Percentiles rank a stretch among this genome's conserved stretches.
These are phyloP conservation scores for Gremmenia infestans DNA, from an alignment of 2,329 filamentous ascomycete genomes.

Conservation along the genomic window DNA sequence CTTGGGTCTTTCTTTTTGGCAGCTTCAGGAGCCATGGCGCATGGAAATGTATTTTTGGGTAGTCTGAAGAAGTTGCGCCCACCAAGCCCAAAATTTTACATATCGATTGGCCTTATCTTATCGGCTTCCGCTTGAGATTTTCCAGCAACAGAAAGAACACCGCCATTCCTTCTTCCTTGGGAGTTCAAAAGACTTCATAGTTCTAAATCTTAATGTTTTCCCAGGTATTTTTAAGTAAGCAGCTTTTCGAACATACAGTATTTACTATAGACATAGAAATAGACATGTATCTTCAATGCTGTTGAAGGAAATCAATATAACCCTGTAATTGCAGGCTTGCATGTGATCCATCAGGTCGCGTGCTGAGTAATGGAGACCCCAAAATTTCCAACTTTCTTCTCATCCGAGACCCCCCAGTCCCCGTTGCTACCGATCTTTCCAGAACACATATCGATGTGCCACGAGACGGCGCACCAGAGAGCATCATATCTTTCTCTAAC, in stretches of 20 bases:
- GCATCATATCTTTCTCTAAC: slow-evolving; percentile 34
- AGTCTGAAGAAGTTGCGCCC: background rate
- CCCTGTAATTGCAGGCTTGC: background rate
- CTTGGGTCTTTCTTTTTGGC: slow-evolving; percentile 42
- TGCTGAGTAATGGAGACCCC: background rate
- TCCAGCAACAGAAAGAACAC: background rate
- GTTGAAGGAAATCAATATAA: no score
- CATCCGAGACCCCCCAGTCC: background rate
- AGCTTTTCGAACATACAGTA: no score
- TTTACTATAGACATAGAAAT: no score
- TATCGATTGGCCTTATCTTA: background rate
- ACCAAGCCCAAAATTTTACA: background rate
- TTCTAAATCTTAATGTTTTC: no score
- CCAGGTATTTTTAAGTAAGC: no score
- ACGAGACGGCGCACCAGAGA: slow-evolving; percentile 25
- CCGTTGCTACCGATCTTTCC: background rate
- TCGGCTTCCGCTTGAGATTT: background rate
- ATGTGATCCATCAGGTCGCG: background rate
- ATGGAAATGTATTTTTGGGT: background rate
- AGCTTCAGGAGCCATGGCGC: slow-evolving; percentile 20
- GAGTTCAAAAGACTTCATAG: background rate
- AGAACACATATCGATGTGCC: slow-evolving; percentile 19
- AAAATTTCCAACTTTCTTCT: background rate
- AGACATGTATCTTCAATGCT: no score
- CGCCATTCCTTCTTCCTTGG: background rate